Evolutionary conservation across 805 yeast species (phyloP).

Genomic region (Wickerhamiella bombiphila): DNA sequence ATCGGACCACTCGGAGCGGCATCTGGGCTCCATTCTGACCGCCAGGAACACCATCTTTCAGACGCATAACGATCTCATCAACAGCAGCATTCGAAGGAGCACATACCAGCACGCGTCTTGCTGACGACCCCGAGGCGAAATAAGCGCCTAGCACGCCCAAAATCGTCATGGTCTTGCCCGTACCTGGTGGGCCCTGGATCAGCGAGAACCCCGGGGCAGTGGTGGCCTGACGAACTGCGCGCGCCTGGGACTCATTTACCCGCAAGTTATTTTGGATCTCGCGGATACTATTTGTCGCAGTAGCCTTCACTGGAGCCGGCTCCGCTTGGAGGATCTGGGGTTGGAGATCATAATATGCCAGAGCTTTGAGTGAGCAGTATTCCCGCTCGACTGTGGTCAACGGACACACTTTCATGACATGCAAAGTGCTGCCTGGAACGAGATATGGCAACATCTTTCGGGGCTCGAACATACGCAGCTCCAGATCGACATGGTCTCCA

Average conservation of each 20-base stretch:
- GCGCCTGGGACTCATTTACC: constrained; percentile 82
- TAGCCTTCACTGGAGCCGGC: constrained; percentile 29
- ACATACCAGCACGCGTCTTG: constrained; percentile 63
- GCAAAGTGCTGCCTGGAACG: constrained; percentile 47
- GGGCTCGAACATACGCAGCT: constrained; percentile 45
- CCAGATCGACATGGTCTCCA: constrained; percentile 39
- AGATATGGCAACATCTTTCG: constrained; percentile 37
- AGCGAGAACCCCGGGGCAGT: constrained; percentile 62
- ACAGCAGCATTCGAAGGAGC: constrained; percentile 99
- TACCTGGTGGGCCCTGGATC: constrained; percentile 97
- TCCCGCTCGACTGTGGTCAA: constrained; percentile 92
- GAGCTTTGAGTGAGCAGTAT: constrained; percentile 65
- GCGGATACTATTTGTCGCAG: constrained; percentile 26
- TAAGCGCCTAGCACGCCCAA: constrained; percentile 77
- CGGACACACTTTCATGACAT: constrained; percentile 63
- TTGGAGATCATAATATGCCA: constrained; percentile 68
- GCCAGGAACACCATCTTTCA: constrained; percentile 50
- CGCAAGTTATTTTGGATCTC: constrained; percentile 35
- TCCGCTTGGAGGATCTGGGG: constrained; percentile 50
- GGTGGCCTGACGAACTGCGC: constrained; percentile 66
- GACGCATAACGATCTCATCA: constrained; percentile 78
- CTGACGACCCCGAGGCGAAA: constrained; percentile 10
- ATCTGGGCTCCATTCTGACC: constrained; percentile 25
- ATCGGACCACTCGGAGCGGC: constrained; percentile 40
- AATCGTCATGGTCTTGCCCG: constrained; percentile 96